Evolutionary conservation across 2,329 filamentous ascomycete species (phyloP).

Genomic region (Fulvia fulva): DNA sequence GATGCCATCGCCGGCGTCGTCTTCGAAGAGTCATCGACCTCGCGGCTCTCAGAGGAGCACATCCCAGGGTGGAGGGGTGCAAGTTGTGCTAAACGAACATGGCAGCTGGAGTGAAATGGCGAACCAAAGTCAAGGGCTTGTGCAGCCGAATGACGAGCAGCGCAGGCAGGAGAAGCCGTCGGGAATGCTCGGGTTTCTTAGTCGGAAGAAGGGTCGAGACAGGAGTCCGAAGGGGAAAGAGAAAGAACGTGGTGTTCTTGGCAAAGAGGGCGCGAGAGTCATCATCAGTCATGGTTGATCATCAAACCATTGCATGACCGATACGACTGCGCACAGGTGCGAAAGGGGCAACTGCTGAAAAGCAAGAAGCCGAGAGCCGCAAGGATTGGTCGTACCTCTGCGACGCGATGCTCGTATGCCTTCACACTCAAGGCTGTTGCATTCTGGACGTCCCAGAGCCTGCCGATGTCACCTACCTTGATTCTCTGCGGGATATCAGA

Average conservation of each 20-base stretch:
- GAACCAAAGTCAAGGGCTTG: constrained; percentile 71
- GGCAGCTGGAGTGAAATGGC: constrained; percentile 90
- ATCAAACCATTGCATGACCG: neutral
- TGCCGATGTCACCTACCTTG: neutral
- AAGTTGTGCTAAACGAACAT: constrained; percentile 83
- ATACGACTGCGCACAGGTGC: neutral
- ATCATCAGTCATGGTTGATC: constrained; percentile 36
- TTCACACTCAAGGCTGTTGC: neutral
- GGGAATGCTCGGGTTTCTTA: constrained; percentile 87
- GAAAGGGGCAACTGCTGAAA: neutral
- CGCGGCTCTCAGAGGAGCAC: constrained; percentile 65
- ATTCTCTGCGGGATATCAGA: neutral
- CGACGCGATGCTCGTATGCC: neutral
- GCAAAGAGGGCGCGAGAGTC: constrained; percentile 83
- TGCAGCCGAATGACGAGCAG: constrained; percentile 48
- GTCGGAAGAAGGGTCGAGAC: constrained; percentile 81
- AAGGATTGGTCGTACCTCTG: neutral
- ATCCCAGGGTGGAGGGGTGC: constrained; percentile 77
- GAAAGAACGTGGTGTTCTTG: constrained; percentile 74
- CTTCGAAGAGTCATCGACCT: constrained; percentile 37
- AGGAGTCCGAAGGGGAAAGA: constrained; percentile 89
- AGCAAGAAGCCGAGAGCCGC: neutral
- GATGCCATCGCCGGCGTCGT: constrained; percentile 9
- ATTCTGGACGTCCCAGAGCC: neutral
- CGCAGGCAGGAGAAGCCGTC: constrained; percentile 51